Evolutionary conservation across 176 grass and related monocot genomes (phyloP).

Genomic region (Aegilops longissima): DNA sequence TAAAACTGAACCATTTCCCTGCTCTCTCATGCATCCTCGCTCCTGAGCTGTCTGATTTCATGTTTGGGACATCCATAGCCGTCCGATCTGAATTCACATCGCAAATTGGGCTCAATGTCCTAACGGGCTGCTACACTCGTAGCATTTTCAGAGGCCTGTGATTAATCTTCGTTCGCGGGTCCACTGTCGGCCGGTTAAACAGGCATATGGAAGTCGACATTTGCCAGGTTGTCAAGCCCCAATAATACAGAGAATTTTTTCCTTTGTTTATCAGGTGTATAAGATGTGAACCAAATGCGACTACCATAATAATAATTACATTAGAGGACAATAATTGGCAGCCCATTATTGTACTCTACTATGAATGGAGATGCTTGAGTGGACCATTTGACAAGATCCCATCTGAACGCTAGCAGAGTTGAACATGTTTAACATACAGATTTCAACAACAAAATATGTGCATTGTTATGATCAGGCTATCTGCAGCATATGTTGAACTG

Average conservation of each 20-base stretch:
- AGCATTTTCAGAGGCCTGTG: too few species aligned
- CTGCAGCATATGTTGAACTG: neutral
- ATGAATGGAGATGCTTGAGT: slow-evolving; percentile 19
- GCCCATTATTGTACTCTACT: slow-evolving; percentile 19
- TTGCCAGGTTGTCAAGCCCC: neutral
- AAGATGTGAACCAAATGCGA: neutral
- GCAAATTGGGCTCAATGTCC: too few species aligned
- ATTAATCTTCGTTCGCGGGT: too few species aligned
- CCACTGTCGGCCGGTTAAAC: too few species aligned
- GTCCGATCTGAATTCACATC: too few species aligned
- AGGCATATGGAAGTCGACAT: neutral
- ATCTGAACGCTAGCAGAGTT: neutral
- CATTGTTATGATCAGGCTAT: neutral
- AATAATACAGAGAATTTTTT: neutral
- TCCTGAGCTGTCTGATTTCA: too few species aligned
- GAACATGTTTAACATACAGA: neutral
- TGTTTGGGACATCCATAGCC: too few species aligned
- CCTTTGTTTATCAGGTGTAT: neutral
- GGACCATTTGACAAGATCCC: slow-evolving; percentile 20
- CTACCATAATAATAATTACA: slow-evolving; percentile 33
- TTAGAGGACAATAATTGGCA: slow-evolving; percentile 28
- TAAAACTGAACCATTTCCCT: too few species aligned
- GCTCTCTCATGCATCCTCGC: too few species aligned
- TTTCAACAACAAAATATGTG: neutral
- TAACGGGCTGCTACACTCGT: too few species aligned